Percentiles rank a stretch among this genome's conserved stretches.
phyloP scores from a whole-genome alignment of 2,329 filamentous ascomycete genomes.

The Aspergillus oerlinghausenensis region DNA sequence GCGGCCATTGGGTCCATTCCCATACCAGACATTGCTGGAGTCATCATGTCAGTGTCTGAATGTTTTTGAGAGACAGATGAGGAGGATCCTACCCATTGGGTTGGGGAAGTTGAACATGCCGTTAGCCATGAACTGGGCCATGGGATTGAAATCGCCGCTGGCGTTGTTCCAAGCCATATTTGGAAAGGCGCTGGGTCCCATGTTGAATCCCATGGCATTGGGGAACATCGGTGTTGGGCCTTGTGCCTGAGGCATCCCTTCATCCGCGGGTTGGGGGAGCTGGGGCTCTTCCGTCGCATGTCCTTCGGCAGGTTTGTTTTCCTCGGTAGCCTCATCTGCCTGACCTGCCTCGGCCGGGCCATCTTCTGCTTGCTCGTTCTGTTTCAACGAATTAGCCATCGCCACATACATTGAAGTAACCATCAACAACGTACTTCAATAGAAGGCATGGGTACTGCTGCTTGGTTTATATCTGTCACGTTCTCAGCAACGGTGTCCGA shows the following conservation, averaged over 20 bases:
- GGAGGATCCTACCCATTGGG: slow-evolving; percentile 77
- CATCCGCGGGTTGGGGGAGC: slow-evolving; percentile 10
- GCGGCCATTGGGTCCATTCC: slow-evolving; percentile 63
- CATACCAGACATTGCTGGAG: slow-evolving; percentile 71
- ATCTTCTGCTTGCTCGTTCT: slow-evolving; percentile 14
- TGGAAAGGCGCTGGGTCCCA: slow-evolving; percentile 48
- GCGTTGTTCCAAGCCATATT: slow-evolving; percentile 58
- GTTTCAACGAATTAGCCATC: not conserved
- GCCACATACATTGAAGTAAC: not conserved
- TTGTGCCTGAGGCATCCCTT: slow-evolving; percentile 8
- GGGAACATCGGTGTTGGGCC: slow-evolving; percentile 12
- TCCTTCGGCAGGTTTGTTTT: slow-evolving; percentile 9
- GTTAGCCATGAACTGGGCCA: slow-evolving; percentile 61
- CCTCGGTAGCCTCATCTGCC: slow-evolving; percentile 7
- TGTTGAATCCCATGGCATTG: slow-evolving; percentile 39
- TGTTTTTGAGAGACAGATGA: not conserved
- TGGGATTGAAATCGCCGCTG: slow-evolving; percentile 62
- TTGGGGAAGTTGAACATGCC: slow-evolving; percentile 60
- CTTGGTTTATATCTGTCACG: slow-evolving; percentile 1
- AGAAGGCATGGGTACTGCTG: slow-evolving; percentile 3
- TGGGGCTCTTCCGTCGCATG: slow-evolving; percentile 10
- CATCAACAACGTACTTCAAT: slow-evolving; percentile 15
- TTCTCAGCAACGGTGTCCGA: slow-evolving; percentile 6
- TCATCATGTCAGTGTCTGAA: slow-evolving; percentile 19
- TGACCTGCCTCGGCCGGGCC: slow-evolving; percentile 6